Evolutionary conservation across 306 rosid genomes (phyloP), one percentile per base, ranked within the genome.

Genomic region (Sindora glabra): DNA sequence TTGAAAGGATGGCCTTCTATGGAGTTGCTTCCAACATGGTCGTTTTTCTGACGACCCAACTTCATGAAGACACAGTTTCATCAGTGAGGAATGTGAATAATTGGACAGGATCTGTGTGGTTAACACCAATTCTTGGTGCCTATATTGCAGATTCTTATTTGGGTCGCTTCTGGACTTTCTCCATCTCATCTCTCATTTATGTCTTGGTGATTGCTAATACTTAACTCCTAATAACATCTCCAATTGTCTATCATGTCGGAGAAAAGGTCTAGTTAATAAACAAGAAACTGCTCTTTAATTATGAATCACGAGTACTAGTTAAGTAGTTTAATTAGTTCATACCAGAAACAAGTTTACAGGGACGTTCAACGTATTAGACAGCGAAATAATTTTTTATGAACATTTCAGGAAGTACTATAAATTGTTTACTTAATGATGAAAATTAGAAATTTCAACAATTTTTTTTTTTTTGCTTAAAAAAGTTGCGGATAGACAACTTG

Each of bases 141-240:
- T 94, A 77, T 76, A 75, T 94, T 0, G 94, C 99, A 2, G 99
- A 94, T 77, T 81, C 99, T 52, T 84, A 72, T 81, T 48, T 84
- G 37, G 97, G 97, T 65, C 99, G 99, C 36, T 94, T 94, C 55
- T 94, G 99, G 99, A 94, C 99, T 54, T 94, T 94, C 83, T 86
- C 99, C 6, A 41, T 84, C 6, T 86, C 99, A 5, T 89, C 97
- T 26, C 85, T 89, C 47, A 32, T 94, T 59, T 94, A 94, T 62
- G 97, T 82, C 75, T 59, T 80, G 97, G 99, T 94, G 86, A 62
- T n/a, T n/a, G 26, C 33, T 14, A 8, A 10, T n/a, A 10, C 38
- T 8, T 45, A n/a, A 15, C 39, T 54, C 5, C 39, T 36, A 4
- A 3, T 5, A 18, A 33, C 45, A n/a, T 13, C 37, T 47, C 39